Percentiles rank a stretch among this genome's conserved stretches.
Conservation (phyloP, 148 eudicot species). For the Nyssa sinensis region DNA sequence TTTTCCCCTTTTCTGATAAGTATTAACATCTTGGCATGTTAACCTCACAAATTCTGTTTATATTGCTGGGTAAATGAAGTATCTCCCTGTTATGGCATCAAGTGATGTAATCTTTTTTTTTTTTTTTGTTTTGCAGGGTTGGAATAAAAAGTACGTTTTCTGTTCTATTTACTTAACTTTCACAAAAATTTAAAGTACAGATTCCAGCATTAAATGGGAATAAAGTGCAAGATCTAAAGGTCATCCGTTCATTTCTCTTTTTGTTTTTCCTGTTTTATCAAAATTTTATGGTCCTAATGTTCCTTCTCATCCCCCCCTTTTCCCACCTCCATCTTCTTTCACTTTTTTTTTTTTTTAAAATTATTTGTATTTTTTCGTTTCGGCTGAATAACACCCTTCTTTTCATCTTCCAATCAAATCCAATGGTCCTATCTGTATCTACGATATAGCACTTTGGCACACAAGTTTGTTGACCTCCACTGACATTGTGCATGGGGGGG, state of each 20-base stretch:
- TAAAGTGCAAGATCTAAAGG: not conserved
- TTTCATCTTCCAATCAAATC: not conserved
- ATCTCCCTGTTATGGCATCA: conserved; percentile 4
- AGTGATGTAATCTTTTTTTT: conserved; percentile 19
- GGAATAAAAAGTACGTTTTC: conserved; percentile 74
- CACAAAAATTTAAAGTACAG: not conserved
- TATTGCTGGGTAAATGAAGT: not conserved
- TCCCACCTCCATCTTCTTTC: not conserved
- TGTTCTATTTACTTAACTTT: not conserved
- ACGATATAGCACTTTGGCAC: too few species aligned
- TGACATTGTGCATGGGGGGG: too few species aligned
- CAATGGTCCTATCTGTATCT: too few species aligned
- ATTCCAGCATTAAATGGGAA: not conserved
- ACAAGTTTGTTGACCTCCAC: too few species aligned
- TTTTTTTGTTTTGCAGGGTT: conserved; percentile 78
- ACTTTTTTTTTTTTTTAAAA: not conserved
- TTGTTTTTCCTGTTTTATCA: not conserved
- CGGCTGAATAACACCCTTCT: not conserved
- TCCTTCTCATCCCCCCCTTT: not conserved
- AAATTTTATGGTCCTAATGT: not conserved
- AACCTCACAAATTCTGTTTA: not conserved
- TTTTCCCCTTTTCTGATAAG: too few species aligned
- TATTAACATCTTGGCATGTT: not conserved
- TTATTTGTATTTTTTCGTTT: not conserved
- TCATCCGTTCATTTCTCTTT: not conserved